Percentiles rank a stretch among this genome's conserved stretches.
Conservation (phyloP, 768 basidiomycete genomes). For the Collybia sordida region DNA sequence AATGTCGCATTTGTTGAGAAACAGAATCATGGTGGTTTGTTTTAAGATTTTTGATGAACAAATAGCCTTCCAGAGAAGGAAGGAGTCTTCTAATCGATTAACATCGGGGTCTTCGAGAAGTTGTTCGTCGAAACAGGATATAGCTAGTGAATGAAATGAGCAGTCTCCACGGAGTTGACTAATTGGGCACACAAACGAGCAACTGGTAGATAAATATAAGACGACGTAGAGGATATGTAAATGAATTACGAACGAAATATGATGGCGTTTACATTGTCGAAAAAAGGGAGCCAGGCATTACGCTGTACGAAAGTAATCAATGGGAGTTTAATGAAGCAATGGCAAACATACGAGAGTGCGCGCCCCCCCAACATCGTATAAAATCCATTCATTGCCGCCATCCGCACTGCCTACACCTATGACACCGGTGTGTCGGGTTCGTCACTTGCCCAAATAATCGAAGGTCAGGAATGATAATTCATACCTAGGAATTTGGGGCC, state of each 20-base stretch:
- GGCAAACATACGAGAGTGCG: conserved; percentile 46
- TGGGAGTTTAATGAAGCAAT: neutral
- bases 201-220: conserved; percentile 36
- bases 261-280: conserved; percentile 72
- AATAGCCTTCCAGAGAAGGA: conserved; percentile 65
- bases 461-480: neutral
- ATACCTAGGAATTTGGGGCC: conserved; percentile 1
- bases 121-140: conserved; percentile 45
- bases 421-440: neutral
- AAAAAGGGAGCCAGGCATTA: conserved; percentile 71
- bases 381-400: conserved; percentile 54
- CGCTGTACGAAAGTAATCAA: conserved; percentile 40
- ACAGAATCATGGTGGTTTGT: conserved; percentile 64
- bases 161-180: conserved; percentile 52
- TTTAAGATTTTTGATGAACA: conserved; percentile 59
- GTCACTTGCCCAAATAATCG: no score
- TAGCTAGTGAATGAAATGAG: conserved; percentile 32
- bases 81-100: conserved; percentile 72
- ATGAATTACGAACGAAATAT: conserved; percentile 56
- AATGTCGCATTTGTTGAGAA: conserved; percentile 75
- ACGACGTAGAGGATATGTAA: neutral
- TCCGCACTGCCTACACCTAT: conserved; percentile 21
- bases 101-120: conserved; percentile 58
- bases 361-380: conserved; percentile 72
- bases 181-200: no score